Evolutionary conservation across 768 basidiomycete genomes (phyloP), one percentile per base, ranked within the genome.

Genomic region (Sarcodon aspratus): DNA sequence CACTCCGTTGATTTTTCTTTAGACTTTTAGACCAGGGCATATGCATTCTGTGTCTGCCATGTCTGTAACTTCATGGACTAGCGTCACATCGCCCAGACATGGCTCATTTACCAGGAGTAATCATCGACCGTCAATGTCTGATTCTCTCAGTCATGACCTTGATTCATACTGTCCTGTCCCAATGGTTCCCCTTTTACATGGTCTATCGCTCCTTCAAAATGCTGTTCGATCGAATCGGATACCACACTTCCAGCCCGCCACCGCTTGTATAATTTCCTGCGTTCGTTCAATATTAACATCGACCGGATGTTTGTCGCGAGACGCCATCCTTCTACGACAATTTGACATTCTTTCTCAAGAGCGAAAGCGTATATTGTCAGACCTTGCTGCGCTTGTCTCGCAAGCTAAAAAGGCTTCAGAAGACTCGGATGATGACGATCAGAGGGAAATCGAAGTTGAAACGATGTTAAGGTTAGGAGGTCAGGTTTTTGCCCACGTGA

Each of bases 251-350:
- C 90, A 93, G 59, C 93, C 95, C 6, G 85, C 92, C 3, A 90
- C 94, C 0, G 94, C 93, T 11, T 93, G 83, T 64, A 85, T 98
- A 51, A 93, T 99, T 55, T 92, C 91, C 10, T 90, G 88, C 48
- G 91, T 98, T 44, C 85, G 94, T 33, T 79, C 83, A 31, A 84
- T 95, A 13, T 75, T 99, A 40, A 78, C 82, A 31, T 77, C 84
- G 9, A 82, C 90, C 12, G 86, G 86, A 50, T 94, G 90, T 48
- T 72, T 96, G 18, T 79, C 82, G 36, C 82, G 89, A 42, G 90
- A 95, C 54, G 84, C 90, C 1, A 73, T 75, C 0, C 66, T 86
- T 17, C 73, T 99, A 15, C 77, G 74, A 54, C 71, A 68, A 43
- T 80, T 79, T 56, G 77, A 85, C 0, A 51, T 70, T 3, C 73